Evolutionary conservation across 2,329 filamentous ascomycete species (phyloP).

Genomic region (Exophiala dermatitidis): DNA sequence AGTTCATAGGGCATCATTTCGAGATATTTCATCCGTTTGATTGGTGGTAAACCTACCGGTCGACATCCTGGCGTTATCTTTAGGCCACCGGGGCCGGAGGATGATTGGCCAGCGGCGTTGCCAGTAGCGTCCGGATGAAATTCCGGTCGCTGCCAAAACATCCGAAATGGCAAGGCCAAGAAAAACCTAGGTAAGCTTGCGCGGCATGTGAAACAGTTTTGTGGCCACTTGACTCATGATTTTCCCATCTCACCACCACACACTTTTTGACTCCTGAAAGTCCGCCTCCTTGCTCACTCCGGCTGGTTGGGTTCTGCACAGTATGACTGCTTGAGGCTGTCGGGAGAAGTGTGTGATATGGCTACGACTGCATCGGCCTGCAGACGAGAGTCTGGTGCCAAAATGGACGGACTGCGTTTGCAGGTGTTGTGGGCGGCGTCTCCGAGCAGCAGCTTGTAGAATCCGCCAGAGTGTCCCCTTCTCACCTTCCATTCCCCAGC

Average conservation of each 20-base stretch:
- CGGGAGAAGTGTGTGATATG: background rate
- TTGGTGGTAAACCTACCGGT: conserved; percentile 11
- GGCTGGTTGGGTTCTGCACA: background rate
- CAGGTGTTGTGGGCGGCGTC: conserved; percentile 1
- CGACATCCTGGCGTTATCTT: background rate
- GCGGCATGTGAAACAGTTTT: conserved; percentile 14
- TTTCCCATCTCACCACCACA: conserved; percentile 7
- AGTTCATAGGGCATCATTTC: background rate
- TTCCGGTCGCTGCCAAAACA: background rate
- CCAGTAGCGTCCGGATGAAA: conserved; percentile 1
- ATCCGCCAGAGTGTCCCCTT: background rate
- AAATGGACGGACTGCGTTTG: background rate
- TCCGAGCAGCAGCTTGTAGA: background rate
- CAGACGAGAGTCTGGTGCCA: background rate
- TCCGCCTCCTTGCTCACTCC: background rate
- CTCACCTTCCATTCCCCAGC: background rate
- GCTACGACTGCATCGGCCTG: background rate
- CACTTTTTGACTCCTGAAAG: background rate
- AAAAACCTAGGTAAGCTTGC: conserved; percentile 5
- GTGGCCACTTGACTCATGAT: conserved; percentile 8
- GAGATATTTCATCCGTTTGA: background rate
- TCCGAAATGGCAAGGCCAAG: background rate
- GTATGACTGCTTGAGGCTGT: background rate
- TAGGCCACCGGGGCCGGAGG: conserved; percentile 3
- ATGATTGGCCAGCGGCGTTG: conserved; percentile 5